Evolutionary conservation across 2,329 filamentous ascomycete genomes (phyloP), one percentile per base, ranked within the genome.

Genomic region (Fusarium circinatum): DNA sequence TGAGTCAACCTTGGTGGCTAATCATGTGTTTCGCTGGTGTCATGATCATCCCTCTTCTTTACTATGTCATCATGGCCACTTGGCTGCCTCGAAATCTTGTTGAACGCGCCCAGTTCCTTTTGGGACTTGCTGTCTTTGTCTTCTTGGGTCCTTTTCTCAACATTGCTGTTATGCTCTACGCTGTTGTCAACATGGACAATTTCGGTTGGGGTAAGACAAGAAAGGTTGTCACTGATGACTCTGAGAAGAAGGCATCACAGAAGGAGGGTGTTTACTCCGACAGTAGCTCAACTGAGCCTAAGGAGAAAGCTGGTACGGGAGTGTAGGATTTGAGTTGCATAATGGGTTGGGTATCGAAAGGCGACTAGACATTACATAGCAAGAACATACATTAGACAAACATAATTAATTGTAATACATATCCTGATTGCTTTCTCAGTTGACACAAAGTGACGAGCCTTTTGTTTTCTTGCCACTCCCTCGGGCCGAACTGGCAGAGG

Each of bases 1-100:
- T 57, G 54, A 57, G 54, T 26, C 54, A 57, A 26, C 54, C 54
- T 24, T 57, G 54, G 54, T 57, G 54, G 54, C 2, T 57, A 3
- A 57, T 57, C 10, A 57, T 57, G 54, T 57, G 54, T 34, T 57
- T 57, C 18, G 54, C 54, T 34, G 39, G 54, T 47, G 54, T 57
- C 5, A 57, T 57, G 54, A 57, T 57, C 18, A 57, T 57, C 17
- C 54, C 54, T 13, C 39, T 57, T 32, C 28, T 57, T 12, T 57
- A 57, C 22, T 57, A 57, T 3, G 14, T 34, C 2, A 45, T 57
- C 18, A 57, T 57, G 54, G 17, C 54, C 17, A 34, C 39, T 22
- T 57, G 54, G 54, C 22, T 57, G 8, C 54, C 54, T 26, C 54
- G 54, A 1, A 47, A 47, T 1, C 18, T 57, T 22, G 13, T 24